Evolutionary conservation across 1,284 basidiomycete species (phyloP).

Genomic region (Ustilago lituana): DNA sequence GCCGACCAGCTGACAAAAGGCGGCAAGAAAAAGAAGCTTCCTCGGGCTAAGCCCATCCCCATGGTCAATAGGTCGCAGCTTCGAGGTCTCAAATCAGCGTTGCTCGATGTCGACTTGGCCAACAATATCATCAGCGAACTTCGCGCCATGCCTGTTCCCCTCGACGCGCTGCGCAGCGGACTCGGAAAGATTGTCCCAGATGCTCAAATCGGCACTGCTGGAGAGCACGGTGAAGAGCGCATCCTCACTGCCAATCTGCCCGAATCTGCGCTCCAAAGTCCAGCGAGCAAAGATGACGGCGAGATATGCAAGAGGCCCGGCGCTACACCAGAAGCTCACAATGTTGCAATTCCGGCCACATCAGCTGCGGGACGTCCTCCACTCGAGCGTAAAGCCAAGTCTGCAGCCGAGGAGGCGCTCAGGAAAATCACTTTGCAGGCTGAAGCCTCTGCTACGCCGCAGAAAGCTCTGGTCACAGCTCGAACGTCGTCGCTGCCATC

Average conservation of each 20-base stretch:
- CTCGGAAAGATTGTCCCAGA: conserved; percentile 23
- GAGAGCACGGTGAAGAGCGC: conserved; percentile 45
- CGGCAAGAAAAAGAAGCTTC: conserved; percentile 34
- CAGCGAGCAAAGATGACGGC: conserved; percentile 30
- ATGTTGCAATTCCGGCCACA: conserved; percentile 1
- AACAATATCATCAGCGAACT: conserved; percentile 60
- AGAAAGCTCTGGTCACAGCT: conserved; percentile 23
- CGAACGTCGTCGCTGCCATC: conserved; percentile 36
- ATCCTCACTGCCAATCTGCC: conserved; percentile 28
- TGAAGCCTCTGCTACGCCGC: conserved; percentile 8
- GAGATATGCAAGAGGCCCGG: conserved; percentile 31
- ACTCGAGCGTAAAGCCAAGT: conserved; percentile 17
- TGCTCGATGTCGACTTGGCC: conserved; percentile 53
- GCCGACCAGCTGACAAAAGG: conserved; percentile 5
- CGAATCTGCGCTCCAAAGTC: conserved; percentile 13
- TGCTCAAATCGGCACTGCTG: conserved; percentile 35
- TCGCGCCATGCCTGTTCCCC: conserved; percentile 46
- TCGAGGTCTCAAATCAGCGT: conserved; percentile 51
- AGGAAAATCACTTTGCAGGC: conserved; percentile 29
- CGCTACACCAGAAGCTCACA: conserved; percentile 12
- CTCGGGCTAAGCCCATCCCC: conserved; percentile 27
- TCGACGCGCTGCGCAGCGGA: conserved; percentile 27
- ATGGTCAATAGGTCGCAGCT: conserved; percentile 45
- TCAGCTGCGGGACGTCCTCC: conserved; percentile 18
- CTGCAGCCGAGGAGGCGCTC: conserved; percentile 47